Evolutionary conservation across 768 basidiomycete genomes (phyloP).

Genomic region (Nidula microcarpa): DNA sequence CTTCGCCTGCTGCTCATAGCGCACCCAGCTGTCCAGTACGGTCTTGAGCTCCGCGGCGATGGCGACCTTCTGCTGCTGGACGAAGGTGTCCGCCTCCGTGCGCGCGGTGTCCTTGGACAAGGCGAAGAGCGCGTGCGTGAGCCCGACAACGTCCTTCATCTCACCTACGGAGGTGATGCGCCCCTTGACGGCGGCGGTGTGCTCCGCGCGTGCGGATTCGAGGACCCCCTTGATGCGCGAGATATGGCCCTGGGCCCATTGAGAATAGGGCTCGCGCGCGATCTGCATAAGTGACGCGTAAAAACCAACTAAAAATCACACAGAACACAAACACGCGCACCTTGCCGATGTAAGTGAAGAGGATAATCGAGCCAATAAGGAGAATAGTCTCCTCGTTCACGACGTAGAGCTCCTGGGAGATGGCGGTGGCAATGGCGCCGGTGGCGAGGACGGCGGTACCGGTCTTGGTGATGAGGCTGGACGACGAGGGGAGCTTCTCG

Average conservation of each 20-base stretch:
- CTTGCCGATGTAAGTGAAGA: constrained; percentile 80
- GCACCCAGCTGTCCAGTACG: constrained; percentile 97
- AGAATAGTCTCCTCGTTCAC: constrained; percentile 96
- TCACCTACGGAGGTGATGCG: constrained; percentile 89
- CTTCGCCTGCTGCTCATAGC: constrained; percentile 95
- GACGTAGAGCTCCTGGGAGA: constrained; percentile 96
- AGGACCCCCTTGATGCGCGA: constrained; percentile 80
- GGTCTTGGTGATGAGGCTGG: constrained; percentile 90
- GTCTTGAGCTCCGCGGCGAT: constrained; percentile 87
- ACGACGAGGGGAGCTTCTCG: constrained; percentile 81
- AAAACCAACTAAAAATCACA: neutral
- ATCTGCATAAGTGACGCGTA: constrained; percentile 37
- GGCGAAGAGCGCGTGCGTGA: constrained; percentile 88
- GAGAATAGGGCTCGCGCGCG: constrained; percentile 81
- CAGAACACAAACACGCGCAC: constrained; percentile 32
- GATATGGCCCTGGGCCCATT: constrained; percentile 91
- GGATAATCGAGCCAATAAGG: constrained; percentile 77
- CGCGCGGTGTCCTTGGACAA: constrained; percentile 95
- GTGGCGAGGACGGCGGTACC: constrained; percentile 90
- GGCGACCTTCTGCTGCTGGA: constrained; percentile 84
- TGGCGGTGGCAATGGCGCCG: constrained; percentile 84
- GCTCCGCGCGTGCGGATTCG: constrained; percentile 77
- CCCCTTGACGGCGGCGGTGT: constrained; percentile 90
- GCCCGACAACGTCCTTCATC: constrained; percentile 92
- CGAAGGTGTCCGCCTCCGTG: constrained; percentile 86